Conservation (phyloP, 306 rosid species). For the Fagus crenata region DNA sequence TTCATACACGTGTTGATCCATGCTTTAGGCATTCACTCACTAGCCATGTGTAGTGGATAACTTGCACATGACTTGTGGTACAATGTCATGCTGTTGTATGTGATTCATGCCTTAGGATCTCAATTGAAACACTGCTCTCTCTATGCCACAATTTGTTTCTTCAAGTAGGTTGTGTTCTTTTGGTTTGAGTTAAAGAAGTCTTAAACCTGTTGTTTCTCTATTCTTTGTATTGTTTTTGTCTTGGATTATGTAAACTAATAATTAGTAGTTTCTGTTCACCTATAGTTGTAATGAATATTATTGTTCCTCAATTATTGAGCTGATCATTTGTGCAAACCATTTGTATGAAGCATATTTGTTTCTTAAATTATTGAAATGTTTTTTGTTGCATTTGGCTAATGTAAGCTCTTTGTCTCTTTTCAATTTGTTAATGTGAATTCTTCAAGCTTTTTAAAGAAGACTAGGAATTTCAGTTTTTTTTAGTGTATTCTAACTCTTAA, state of each 20-base stretch:
- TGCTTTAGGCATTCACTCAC: conserved; percentile 37
- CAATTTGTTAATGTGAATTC: conserved; percentile 26
- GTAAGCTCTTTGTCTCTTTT: conserved; percentile 23
- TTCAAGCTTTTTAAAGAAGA: conserved; percentile 6
- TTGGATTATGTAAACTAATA: conserved; percentile 21
- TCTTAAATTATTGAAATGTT: conserved; percentile 33
- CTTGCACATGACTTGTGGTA: conserved; percentile 39
- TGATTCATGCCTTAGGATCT: conserved; percentile 38
- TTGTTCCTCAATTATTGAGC: conserved; percentile 31
- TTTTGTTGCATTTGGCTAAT: conserved; percentile 15
- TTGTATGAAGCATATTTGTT: conserved; percentile 15
- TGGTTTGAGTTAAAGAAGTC: conserved; percentile 28
- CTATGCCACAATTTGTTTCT: conserved; percentile 10
- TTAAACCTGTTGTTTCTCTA: conserved; percentile 26
- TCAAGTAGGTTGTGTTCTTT: conserved; percentile 10
- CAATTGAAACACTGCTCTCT: conserved; percentile 25
- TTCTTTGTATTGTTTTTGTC: conserved; percentile 29
- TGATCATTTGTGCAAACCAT: conserved; percentile 4
- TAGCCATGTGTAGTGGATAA: conserved; percentile 25
- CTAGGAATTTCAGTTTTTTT: conserved; percentile 25
- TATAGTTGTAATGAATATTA: conserved; percentile 30
- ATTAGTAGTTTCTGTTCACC: conserved; percentile 14
- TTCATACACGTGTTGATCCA: conserved; percentile 46
- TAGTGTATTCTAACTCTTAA: conserved; percentile 29
- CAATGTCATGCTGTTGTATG: conserved; percentile 41